Percentiles rank a stretch among this genome's conserved stretches.
Evolutionary conservation across 441 rosid genomes (phyloP).

Genomic region (Hypseocharis bilobata): DNA sequence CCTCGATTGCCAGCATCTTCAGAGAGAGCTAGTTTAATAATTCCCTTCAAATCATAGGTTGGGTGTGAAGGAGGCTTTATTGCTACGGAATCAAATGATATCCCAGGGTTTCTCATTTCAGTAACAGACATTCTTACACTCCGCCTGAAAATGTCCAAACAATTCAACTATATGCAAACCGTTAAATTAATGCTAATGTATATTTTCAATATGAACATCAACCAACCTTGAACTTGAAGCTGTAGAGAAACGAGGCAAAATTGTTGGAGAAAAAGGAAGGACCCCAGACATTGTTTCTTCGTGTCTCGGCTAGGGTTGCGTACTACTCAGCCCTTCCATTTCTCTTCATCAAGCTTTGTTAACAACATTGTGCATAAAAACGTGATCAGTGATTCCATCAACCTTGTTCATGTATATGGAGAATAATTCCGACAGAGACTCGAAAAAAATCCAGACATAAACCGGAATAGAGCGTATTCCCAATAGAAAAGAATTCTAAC

Average conservation of each 20-base stretch:
- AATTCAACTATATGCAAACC: slow-evolving; percentile 8
- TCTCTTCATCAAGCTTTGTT: neutral
- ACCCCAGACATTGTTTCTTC: slow-evolving; percentile 27
- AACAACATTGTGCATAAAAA: neutral
- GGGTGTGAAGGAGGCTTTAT: slow-evolving; percentile 89
- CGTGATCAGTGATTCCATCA: no score
- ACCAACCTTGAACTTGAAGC: slow-evolving; percentile 40
- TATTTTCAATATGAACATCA: neutral
- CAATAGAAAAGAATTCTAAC: no score
- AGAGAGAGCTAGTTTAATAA: slow-evolving; percentile 62
- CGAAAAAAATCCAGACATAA: neutral
- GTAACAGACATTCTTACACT: slow-evolving; percentile 51
- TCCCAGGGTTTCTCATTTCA: slow-evolving; percentile 24
- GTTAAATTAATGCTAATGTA: neutral
- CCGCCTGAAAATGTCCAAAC: slow-evolving; percentile 30
- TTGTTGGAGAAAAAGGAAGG: slow-evolving; percentile 32
- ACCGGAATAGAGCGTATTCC: neutral
- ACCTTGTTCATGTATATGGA: neutral
- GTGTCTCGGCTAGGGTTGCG: neutral
- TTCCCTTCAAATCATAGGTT: slow-evolving; percentile 64
- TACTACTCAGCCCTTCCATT: neutral
- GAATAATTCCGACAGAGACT: neutral
- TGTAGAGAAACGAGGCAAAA: slow-evolving; percentile 28
- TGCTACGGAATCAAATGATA: slow-evolving; percentile 33
- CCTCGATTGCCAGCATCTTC: slow-evolving; percentile 94